These are phyloP conservation scores for Stagonosporopsis tanaceti DNA, from an alignment of 2,329 filamentous ascomycete genomes.

Conservation along the genomic window DNA sequence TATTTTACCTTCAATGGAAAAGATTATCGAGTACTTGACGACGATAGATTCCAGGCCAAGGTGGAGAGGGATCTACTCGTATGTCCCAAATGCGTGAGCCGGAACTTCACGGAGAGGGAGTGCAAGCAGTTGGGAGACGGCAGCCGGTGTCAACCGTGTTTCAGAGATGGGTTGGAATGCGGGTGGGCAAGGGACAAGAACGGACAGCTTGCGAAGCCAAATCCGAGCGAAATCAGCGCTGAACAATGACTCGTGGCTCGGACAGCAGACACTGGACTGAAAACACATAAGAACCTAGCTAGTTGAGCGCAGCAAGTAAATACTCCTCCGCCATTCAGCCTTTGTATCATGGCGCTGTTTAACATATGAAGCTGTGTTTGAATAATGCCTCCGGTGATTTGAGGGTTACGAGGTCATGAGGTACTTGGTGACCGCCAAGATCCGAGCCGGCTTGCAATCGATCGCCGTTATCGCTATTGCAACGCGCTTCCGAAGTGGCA, in stretches of 20 bases:
- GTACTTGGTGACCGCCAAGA: neutral
- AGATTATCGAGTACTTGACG: conserved; percentile 37
- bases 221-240: neutral
- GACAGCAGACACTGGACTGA: neutral
- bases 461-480: conserved; percentile 13
- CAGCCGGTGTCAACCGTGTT: conserved; percentile 26
- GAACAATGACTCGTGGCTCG: neutral
- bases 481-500: neutral
- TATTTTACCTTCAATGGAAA: conserved; percentile 40
- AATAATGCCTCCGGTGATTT: neutral
- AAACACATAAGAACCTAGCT: too few relatives aligned
- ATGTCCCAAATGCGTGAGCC: conserved; percentile 23
- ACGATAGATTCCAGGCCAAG: conserved; percentile 29
- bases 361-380: neutral
- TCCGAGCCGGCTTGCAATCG: neutral
- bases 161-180: conserved; percentile 15
- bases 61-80: conserved; percentile 21
- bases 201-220: conserved; percentile 9
- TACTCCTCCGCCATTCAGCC: neutral
- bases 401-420: neutral
- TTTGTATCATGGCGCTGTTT: neutral
- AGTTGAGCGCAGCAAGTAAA: neutral
- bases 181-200: conserved; percentile 16
- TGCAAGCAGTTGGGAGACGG: conserved; percentile 30
- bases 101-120: conserved; percentile 15